A percentile compares a stretch with the other conserved stretches of the same genome.
These are phyloP conservation scores for Rosa lucieae DNA, from an alignment of 306 rosid species.

Conservation along the genomic window DNA sequence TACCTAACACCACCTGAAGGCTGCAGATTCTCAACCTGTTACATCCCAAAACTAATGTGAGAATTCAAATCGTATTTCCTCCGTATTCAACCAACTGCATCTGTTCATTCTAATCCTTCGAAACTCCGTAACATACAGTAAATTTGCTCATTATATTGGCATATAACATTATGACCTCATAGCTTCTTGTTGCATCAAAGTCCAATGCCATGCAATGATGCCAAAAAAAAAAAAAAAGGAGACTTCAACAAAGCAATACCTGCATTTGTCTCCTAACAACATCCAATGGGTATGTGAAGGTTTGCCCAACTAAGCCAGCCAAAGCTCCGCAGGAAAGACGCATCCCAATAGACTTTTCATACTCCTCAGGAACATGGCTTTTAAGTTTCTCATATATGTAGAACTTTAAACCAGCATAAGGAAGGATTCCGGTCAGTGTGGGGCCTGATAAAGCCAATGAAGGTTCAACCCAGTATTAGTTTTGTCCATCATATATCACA, in stretches of 20 bases:
- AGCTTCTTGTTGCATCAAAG: neutral
- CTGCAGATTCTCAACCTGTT: slow-evolving; percentile 70
- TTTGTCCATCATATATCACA: neutral
- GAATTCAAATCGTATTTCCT: slow-evolving; percentile 19
- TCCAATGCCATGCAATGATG: neutral
- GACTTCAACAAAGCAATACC: slow-evolving; percentile 40
- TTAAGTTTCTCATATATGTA: slow-evolving; percentile 82
- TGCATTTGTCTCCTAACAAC: slow-evolving; percentile 99
- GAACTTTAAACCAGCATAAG: slow-evolving; percentile 94
- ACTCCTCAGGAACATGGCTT: slow-evolving; percentile 78
- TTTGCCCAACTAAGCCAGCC: slow-evolving; percentile 96
- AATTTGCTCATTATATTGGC: neutral
- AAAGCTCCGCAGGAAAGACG: slow-evolving; percentile 95
- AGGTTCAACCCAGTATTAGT: neutral
- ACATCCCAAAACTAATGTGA: slow-evolving; percentile 25
- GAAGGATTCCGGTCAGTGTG: slow-evolving; percentile 87
- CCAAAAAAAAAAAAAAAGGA: neutral
- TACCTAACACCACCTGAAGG: slow-evolving; percentile 55
- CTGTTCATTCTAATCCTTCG: neutral
- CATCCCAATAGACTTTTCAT: slow-evolving; percentile 66
- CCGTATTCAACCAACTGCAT: neutral
- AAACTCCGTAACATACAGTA: neutral
- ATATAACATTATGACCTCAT: neutral
- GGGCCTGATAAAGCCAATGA: slow-evolving; percentile 57
- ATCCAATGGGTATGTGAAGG: slow-evolving; percentile 90